Evolutionary conservation across 495 filamentous ascomycete genomes (phyloP), one percentile per base, ranked within the genome.

Genomic region (Aspergillus leporis): DNA sequence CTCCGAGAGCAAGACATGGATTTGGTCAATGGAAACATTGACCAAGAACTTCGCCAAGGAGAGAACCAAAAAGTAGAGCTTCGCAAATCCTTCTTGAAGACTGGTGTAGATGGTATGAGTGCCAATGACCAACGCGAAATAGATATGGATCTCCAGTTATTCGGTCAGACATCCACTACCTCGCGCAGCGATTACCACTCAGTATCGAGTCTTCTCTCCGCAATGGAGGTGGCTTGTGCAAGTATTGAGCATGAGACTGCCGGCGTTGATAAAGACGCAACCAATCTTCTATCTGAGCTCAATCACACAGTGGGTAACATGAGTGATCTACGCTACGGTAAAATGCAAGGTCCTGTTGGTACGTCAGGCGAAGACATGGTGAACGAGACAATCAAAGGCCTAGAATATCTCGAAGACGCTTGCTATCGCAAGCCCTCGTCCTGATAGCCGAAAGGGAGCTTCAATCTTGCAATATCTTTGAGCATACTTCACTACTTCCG

Each of bases 261-360:
- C 51, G 74, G 67, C 25, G 71, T 91, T 28, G 87, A 91, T 61
- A 67, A 80, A 52, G 86, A 93, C 59, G 85, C 89, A 34, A 76
- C 82, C 0, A 59, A 62, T 3, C 73, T 92, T 13, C 68, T 92
- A 30, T 76, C 80, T 10, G 80, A 86, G 36, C 80, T 92, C 46
- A 79, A 80, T 56, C 74, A 79, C 32, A 87, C 81, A 0, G 82
- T 92, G 32, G 87, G 86, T 28, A 83, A 84, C 47, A 70, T 96
- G 75, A 93, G 90, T 66, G 91, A 94, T 67, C 80, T 95, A 28
- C 87, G 90, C 46, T 94, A 93, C 65, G 90, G 91, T 36, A 87
- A 86, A 53, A 80, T 92, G 60, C 77, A 81, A 58, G 89, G 86
- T 58, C 71, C 78, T 32, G 78, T 83, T 25, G 72, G 78, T 6